Percentiles rank a stretch among this genome's conserved stretches.
Conservation (phyloP, 2,329 filamentous ascomycete genomes). For the Colletotrichum higginsianum region DNA sequence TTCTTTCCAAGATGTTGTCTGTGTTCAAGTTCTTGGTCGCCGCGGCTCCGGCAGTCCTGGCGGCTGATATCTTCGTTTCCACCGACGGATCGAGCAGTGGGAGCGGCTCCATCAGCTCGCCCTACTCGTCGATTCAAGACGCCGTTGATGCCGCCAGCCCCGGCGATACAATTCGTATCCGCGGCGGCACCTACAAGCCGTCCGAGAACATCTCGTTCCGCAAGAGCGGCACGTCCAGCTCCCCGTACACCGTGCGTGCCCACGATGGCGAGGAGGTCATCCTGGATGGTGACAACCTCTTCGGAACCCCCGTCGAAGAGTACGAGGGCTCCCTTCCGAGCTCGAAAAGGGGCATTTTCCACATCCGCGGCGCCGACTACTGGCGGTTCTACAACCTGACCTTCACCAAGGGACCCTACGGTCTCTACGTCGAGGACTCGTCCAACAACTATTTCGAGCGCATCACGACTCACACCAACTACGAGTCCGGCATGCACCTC, state of each 20-base stretch:
- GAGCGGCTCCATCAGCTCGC: slow-evolving; percentile 56
- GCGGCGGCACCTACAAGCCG: slow-evolving; percentile 56
- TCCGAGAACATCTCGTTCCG: slow-evolving; percentile 63
- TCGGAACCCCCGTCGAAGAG: slow-evolving; percentile 56
- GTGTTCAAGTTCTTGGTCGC: slow-evolving; percentile 22
- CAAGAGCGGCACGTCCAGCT: slow-evolving; percentile 56
- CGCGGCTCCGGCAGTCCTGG: slow-evolving; percentile 37
- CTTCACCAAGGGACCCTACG: slow-evolving; percentile 55
- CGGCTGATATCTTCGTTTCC: slow-evolving; percentile 60
- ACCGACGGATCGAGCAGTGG: slow-evolving; percentile 56
- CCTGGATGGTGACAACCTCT: slow-evolving; percentile 59
- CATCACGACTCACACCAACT: slow-evolving; percentile 54
- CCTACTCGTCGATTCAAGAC: slow-evolving; percentile 61
- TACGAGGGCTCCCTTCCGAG: slow-evolving; percentile 57
- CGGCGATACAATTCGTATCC: slow-evolving; percentile 56
- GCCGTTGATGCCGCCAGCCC: slow-evolving; percentile 60
- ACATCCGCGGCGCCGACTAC: slow-evolving; percentile 54
- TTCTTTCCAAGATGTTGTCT: slow-evolving; percentile 9
- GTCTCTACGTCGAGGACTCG: slow-evolving; percentile 52
- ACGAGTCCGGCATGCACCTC: slow-evolving; percentile 55
- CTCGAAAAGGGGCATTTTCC: slow-evolving; percentile 61
- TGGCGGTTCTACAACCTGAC: slow-evolving; percentile 56
- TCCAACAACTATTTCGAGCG: slow-evolving; percentile 55
- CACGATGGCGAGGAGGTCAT: slow-evolving; percentile 60
- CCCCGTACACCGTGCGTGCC: slow-evolving; percentile 57